A percentile compares a stretch with the other conserved stretches of the same genome.
These are phyloP conservation scores for Puccinia horiana DNA, from an alignment of 1,284 basidiomycete genomes.

Conservation along the genomic window DNA sequence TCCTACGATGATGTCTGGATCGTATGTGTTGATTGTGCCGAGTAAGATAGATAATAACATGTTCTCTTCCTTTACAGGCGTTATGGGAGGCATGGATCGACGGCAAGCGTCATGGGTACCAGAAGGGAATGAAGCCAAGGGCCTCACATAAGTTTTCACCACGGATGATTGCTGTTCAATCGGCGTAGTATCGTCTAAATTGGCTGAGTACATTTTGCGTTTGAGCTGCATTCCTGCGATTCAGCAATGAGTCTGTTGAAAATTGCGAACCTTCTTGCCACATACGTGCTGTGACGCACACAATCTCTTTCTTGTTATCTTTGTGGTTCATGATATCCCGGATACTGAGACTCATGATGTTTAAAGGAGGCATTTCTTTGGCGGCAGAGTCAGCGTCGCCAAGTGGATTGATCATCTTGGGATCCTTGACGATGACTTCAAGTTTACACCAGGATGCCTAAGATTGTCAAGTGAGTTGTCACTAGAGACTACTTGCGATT, in stretches of 20 bases:
- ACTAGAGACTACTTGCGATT: not conserved
- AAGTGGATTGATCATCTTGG: constrained; percentile 84
- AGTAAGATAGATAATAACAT: constrained; percentile 31
- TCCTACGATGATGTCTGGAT: constrained; percentile 92
- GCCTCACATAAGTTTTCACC: constrained; percentile 86
- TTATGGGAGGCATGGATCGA: constrained; percentile 26
- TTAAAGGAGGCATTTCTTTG: constrained; percentile 82
- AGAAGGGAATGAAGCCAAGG: constrained; percentile 77
- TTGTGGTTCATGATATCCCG: constrained; percentile 93
- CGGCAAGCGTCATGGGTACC: constrained; percentile 69
- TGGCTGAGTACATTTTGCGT: constrained; percentile 63
- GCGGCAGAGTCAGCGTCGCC: constrained; percentile 71
- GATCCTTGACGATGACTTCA: constrained; percentile 80
- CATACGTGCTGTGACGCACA: constrained; percentile 78
- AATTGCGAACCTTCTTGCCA: constrained; percentile 78
- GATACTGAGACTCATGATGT: constrained; percentile 81
- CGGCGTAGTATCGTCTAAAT: constrained; percentile 84
- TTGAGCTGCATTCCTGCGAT: not conserved
- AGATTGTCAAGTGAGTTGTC: constrained; percentile 5
- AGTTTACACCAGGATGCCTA: constrained; percentile 94
- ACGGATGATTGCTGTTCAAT: constrained; percentile 80
- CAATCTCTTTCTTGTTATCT: constrained; percentile 89
- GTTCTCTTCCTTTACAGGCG: constrained; percentile 35
- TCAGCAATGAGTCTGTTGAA: not conserved
- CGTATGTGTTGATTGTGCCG: constrained; percentile 77